Conservation (phyloP, 768 basidiomycete genomes). For the Tephrocybe sp. region DNA sequence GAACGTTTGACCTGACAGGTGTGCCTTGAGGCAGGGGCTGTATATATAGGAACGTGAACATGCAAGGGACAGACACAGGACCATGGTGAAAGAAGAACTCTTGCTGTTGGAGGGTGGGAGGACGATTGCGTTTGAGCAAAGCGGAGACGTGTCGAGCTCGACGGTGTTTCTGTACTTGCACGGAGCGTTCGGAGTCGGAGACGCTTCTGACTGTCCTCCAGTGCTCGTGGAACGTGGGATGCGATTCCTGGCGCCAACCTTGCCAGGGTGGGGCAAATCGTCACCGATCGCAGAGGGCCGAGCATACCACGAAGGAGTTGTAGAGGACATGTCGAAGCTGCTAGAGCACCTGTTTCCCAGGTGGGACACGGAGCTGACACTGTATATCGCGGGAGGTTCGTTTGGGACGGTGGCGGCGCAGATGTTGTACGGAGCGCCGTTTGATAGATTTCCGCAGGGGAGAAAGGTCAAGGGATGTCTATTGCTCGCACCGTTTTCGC, state of each 20-base stretch:
- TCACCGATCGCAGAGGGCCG: constrained; percentile 27
- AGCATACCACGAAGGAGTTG: constrained; percentile 32
- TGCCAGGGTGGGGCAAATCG: constrained; percentile 46
- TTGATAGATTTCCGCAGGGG: constrained; percentile 41
- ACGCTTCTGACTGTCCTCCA: constrained; percentile 16
- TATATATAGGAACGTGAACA: no score
- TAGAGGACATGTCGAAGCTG: constrained; percentile 34
- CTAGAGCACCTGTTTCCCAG: constrained; percentile 39
- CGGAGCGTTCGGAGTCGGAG: constrained; percentile 35
- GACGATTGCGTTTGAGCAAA: constrained; percentile 35
- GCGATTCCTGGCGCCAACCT: constrained; percentile 34
- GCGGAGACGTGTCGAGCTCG: constrained; percentile 31
- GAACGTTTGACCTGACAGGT: no score
- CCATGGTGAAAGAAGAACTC: not conserved
- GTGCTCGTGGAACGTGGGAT: constrained; percentile 15
- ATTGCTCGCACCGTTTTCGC: constrained; percentile 35
- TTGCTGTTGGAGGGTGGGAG: constrained; percentile 17
- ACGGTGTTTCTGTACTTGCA: constrained; percentile 39
- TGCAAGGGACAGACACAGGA: no score
- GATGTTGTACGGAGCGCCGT: constrained; percentile 45
- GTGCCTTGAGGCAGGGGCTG: no score
- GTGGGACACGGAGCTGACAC: constrained; percentile 26
- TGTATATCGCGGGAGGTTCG: constrained; percentile 42
- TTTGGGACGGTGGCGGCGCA: constrained; percentile 44
- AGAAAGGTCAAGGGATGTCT: constrained; percentile 35